These are phyloP conservation scores for Venturia pyrina DNA, from an alignment of 2,329 filamentous ascomycete species.

Conservation along the genomic window DNA sequence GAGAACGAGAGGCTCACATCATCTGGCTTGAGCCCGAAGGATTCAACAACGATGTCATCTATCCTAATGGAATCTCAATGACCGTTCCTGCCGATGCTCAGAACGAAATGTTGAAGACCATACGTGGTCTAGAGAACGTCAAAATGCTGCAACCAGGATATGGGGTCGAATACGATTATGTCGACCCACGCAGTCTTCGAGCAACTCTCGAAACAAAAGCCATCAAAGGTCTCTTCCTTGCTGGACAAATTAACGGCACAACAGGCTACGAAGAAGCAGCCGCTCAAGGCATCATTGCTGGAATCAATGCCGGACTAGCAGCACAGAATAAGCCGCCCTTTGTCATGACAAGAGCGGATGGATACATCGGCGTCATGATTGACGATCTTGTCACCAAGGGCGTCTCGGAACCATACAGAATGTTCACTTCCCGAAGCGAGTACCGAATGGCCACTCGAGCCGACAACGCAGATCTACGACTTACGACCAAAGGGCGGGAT, in stretches of 20 bases:
- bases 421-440: conserved; percentile 95
- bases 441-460: conserved; percentile 87
- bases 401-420: conserved; percentile 91
- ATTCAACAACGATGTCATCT: conserved; percentile 79
- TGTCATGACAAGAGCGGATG: conserved; percentile 69
- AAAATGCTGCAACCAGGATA: conserved; percentile 92
- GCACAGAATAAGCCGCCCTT: conserved; percentile 56
- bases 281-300: conserved; percentile 83
- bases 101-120: conserved; percentile 71
- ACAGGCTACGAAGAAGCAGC: conserved; percentile 98
- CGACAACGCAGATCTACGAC: conserved; percentile 84
- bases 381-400: conserved; percentile 96
- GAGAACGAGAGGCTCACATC: conserved; percentile 69
- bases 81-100: conserved; percentile 86
- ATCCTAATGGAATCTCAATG: conserved; percentile 96
- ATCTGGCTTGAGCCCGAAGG: conserved; percentile 98
- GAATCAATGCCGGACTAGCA: conserved; percentile 84
- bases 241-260: conserved; percentile 95
- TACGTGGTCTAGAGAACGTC: conserved; percentile 79
- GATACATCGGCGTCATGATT: conserved; percentile 98
- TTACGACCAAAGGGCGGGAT: conserved; percentile 66
- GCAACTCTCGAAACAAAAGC: conserved; percentile 91
- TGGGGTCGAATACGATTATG: conserved; percentile 97
- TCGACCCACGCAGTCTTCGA: conserved; percentile 80
- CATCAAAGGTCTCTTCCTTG: conserved; percentile 79